Conservation (phyloP, 148 eudicot genomes). For the Persicaria maculosa region DNA sequence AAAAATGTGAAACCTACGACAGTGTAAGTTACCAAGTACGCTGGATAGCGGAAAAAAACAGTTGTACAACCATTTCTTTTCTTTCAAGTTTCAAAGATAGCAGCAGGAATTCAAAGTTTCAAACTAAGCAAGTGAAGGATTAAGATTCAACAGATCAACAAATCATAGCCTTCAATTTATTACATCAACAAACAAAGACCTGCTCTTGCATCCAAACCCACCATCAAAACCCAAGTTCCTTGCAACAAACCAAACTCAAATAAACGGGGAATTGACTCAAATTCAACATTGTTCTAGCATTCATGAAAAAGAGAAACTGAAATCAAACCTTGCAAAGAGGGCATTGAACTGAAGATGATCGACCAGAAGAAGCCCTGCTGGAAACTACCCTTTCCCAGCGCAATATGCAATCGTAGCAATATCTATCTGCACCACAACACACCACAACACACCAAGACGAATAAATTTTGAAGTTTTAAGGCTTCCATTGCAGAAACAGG, state of each 20-base stretch:
- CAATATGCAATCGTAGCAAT: conserved; percentile 65
- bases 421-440: conserved; percentile 54
- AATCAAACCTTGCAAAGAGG: conserved; percentile 78
- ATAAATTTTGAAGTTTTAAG: not conserved
- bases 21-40: no score
- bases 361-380: conserved; percentile 31
- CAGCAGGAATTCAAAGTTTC: no score
- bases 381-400: conserved; percentile 70
- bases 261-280: not conserved
- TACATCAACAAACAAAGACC: not conserved
- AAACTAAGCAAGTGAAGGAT: not conserved
- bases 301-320: not conserved
- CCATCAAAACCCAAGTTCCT: not conserved
- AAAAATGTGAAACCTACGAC: not conserved
- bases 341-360: conserved; percentile 52
- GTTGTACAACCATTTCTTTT: no score
- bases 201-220: not conserved
- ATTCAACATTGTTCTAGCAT: not conserved
- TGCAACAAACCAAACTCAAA: not conserved
- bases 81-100: no score
- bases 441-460: not conserved
- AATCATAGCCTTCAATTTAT: not conserved
- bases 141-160: not conserved
- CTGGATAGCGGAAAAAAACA: not conserved
- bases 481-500: not conserved